Conservation (phyloP, 306 rosid genomes). For the Aeschynomene evenia region DNA sequence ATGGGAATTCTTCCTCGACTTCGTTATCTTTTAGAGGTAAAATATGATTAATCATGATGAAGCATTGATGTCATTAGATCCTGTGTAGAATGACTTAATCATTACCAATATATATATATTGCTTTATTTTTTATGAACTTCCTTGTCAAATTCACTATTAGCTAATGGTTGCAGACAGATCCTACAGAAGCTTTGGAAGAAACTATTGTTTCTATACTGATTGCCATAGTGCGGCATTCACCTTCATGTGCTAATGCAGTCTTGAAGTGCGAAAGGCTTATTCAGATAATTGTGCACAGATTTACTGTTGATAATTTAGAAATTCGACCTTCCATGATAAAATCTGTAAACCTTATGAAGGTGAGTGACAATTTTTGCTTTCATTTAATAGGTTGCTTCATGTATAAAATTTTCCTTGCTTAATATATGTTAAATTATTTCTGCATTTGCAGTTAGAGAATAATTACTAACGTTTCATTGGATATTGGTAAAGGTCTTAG, state of each 20-base stretch:
- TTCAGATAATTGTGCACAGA: constrained; percentile 62
- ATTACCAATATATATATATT: neutral
- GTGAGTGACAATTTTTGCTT: constrained; percentile 39
- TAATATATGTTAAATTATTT: neutral
- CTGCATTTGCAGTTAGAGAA: constrained; percentile 20
- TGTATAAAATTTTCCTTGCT: constrained; percentile 18
- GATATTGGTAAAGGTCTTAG: constrained; percentile 62
- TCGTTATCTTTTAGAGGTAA: constrained; percentile 87
- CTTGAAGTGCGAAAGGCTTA: constrained; percentile 69
- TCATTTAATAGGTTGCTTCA: constrained; percentile 21
- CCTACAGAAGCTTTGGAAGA: constrained; percentile 73
- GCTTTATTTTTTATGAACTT: neutral
- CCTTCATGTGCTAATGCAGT: constrained; percentile 80
- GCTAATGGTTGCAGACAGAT: constrained; percentile 62
- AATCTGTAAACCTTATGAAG: constrained; percentile 75
- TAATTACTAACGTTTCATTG: constrained; percentile 37
- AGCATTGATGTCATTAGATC: constrained; percentile 25
- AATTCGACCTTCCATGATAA: constrained; percentile 66
- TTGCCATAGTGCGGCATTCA: constrained; percentile 91
- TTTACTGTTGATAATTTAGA: constrained; percentile 55
- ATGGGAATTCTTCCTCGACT: constrained; percentile 89
- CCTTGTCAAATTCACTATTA: constrained; percentile 22
- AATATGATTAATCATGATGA: constrained; percentile 25
- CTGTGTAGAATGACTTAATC: constrained; percentile 8
- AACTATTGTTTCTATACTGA: constrained; percentile 65